Percentiles rank a stretch among this genome's conserved stretches.
These are phyloP conservation scores for Actinidia arguta DNA, from an alignment of 179 eudicot genomes.

Conservation along the genomic window DNA sequence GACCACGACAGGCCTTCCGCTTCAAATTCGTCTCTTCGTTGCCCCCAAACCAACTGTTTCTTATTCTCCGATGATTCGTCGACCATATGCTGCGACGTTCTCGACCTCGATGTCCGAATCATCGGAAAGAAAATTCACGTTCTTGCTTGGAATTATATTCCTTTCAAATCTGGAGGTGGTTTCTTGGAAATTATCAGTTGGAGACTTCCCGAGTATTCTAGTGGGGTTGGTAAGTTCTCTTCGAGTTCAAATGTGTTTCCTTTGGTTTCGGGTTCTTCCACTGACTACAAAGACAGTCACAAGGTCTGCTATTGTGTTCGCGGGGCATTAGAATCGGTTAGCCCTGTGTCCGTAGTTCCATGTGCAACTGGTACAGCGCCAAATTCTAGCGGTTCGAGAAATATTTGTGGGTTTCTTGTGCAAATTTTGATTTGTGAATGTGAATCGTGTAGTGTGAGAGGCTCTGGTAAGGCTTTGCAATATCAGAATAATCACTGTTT, in stretches of 20 bases:
- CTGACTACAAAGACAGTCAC: conserved; percentile 22
- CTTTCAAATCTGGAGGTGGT: conserved; percentile 57
- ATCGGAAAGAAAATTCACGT: conserved; percentile 54
- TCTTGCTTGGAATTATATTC: conserved; percentile 82
- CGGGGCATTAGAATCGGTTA: conserved; percentile 66
- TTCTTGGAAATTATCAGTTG: conserved; percentile 75
- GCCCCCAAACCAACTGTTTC: conserved; percentile 48
- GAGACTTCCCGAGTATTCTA: conserved; percentile 35
- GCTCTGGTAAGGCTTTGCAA: conserved; percentile 4
- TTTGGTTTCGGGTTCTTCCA: conserved; percentile 28
- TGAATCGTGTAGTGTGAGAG: conserved; percentile 41
- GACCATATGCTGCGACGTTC: conserved; percentile 68
- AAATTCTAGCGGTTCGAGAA: conserved; percentile 18
- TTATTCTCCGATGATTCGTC: conserved; percentile 60
- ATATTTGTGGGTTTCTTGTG: conserved; percentile 60
- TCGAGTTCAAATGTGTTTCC: conserved; percentile 30
- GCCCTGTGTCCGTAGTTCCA: conserved; percentile 68
- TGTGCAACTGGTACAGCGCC: conserved; percentile 26
- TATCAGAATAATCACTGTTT: conserved; percentile 41
- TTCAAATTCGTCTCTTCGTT: conserved; percentile 14
- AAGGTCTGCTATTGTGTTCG: conserved; percentile 40
- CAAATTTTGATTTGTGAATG: conserved; percentile 65
- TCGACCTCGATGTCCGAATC: conserved; percentile 51
- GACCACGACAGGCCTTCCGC: conserved; percentile 22
- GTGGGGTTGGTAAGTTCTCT: conserved; percentile 1